Conservation (phyloP, 2,329 filamentous ascomycete species). For the Fusarium tuaranense region DNA sequence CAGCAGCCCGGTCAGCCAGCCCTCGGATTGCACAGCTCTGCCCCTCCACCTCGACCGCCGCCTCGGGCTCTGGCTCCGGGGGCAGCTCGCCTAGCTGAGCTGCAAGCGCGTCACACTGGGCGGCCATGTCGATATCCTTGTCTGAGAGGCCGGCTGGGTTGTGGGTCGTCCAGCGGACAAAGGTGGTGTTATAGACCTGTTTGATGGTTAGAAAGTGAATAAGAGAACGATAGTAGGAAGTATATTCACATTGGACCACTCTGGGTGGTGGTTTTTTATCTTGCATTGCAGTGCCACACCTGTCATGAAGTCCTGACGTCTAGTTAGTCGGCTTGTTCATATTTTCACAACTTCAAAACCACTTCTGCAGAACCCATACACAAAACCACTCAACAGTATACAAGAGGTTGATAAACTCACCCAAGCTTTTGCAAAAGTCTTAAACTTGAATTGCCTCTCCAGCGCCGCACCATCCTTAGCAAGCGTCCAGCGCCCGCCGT, state of each 20-base stretch:
- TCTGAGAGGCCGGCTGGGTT: conserved; percentile 72
- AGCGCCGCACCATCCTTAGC: conserved; percentile 64
- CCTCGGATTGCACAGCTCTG: conserved; percentile 53
- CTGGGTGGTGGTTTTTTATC: conserved; percentile 76
- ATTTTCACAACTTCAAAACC: background rate
- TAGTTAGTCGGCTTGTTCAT: conserved; percentile 6
- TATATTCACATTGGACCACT: conserved; percentile 76
- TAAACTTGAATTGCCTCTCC: conserved; percentile 72
- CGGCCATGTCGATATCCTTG: conserved; percentile 72
- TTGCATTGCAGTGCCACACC: conserved; percentile 76
- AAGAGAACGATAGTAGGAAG: background rate
- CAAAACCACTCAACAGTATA: background rate
- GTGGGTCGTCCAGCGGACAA: conserved; percentile 81
- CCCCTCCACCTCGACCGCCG: conserved; percentile 36
- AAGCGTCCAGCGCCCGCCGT: conserved; percentile 62
- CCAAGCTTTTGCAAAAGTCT: conserved; percentile 75
- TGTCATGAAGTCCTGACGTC: conserved; percentile 79
- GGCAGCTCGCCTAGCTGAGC: conserved; percentile 66
- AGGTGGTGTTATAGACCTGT: conserved; percentile 76
- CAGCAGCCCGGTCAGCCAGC: conserved; percentile 60
- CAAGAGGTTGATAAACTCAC: conserved; percentile 52
- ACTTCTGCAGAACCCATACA: background rate
- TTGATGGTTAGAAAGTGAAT: conserved; percentile 3
- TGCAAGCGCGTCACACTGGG: conserved; percentile 71
- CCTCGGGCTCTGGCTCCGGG: conserved; percentile 41